A percentile compares a stretch with the other conserved stretches of the same genome.
These are phyloP conservation scores for Gossypium trilobum DNA, from an alignment of 441 rosid genomes.

Conservation along the genomic window DNA sequence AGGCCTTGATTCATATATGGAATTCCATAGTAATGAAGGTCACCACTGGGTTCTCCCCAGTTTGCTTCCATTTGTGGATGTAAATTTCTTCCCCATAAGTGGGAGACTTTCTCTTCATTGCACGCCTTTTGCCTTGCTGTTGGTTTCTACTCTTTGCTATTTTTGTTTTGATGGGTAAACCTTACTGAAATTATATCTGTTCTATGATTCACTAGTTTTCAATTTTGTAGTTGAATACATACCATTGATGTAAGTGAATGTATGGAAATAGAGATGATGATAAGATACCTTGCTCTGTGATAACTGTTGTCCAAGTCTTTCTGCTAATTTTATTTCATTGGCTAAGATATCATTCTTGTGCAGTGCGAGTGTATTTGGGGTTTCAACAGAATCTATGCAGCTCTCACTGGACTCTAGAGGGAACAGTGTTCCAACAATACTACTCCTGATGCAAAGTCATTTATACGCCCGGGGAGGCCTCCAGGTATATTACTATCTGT, in stretches of 20 bases:
- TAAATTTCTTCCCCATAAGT: not conserved
- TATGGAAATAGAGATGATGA: not conserved
- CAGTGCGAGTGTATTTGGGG: conserved; percentile 64
- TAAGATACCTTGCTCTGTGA: not conserved
- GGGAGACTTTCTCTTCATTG: not conserved
- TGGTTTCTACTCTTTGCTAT: not conserved
- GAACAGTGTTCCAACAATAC: conserved; percentile 57
- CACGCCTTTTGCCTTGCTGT: not conserved
- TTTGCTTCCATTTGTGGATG: not conserved
- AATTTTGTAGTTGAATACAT: not conserved
- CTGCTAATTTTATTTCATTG: not conserved
- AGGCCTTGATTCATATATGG: not conserved
- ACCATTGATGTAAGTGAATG: not conserved
- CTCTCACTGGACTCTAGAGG: conserved; percentile 60
- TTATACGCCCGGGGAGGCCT: conserved; percentile 59
- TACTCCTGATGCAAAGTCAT: conserved; percentile 62
- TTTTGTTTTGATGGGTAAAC: not conserved
- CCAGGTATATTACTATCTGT: conserved; percentile 25
- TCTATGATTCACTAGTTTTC: not conserved
- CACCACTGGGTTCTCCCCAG: not conserved
- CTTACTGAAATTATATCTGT: conserved; percentile 1
- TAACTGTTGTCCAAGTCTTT: not conserved
- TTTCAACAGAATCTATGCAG: conserved; percentile 68
- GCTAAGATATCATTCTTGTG: conserved; percentile 17
- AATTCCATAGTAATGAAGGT: not conserved